Evolutionary conservation across 1,284 basidiomycete genomes (phyloP), one percentile per base, ranked within the genome.

Genomic region (Wallemia hederae): DNA sequence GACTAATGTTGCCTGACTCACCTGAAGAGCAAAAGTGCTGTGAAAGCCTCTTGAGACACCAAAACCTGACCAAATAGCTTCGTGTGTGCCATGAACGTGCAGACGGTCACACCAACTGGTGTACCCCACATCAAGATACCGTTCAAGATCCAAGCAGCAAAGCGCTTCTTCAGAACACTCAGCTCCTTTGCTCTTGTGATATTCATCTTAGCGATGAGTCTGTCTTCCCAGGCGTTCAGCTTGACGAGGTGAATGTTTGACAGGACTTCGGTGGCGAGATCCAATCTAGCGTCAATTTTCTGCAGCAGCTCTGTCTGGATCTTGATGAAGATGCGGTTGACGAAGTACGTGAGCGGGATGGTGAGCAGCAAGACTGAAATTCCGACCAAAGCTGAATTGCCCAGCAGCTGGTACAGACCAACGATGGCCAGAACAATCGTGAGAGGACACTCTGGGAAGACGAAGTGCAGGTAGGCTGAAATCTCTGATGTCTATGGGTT

Each of bases 181-280:
- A 78, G 69, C 67, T 77, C 76, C 60, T 68, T 68, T 39, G 66
- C 65, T 27, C 76, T 66, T 7, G 72, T 71, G 24, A 67, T 67
- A 26, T 69, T 65, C 73, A 78, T 75, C 39, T 72, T 70, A 7
- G 70, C 69, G 58, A 71, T 68, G 65, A 77, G 76, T 62, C 58
- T 26, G 65, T 63, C 26, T 61, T 62, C 72, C 74, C 73, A 76
- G 15, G 71, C 70, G 62, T 74, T 75, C 66, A 74, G 75, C 63
- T 75, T 74, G 66, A 73, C 68, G 14, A 70, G 64, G 60, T 75
- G 74, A 68, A 78, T 74, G 61, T 74, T 72, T 19, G 69, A 66
- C 59, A 78, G 73, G 49, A 78, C 73, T 64, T 78, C 77, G 28
- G 74, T 75, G 14, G 74, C 73, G 11, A 74, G 67, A 60, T 74